A percentile compares a stretch with the other conserved stretches of the same genome.
Conservation (phyloP, 805 yeast species). For the Yamadazyma endophytica region DNA sequence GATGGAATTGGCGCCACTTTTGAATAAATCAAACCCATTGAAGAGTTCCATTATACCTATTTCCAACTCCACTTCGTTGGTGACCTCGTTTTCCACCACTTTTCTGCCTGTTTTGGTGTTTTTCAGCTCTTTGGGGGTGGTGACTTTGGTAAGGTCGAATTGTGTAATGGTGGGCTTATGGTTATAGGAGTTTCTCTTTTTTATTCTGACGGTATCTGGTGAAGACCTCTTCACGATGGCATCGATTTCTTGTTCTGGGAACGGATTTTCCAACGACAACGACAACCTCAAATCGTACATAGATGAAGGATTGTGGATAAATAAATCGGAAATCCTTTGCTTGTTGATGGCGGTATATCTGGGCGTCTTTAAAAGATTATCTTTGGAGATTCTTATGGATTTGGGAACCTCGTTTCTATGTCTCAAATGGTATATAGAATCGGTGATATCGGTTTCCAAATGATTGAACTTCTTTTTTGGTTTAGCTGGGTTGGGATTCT, state of each 20-base stretch:
- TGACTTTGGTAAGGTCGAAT: conserved; percentile 67
- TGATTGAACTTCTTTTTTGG: conserved; percentile 52
- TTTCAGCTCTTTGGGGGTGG: conserved; percentile 30
- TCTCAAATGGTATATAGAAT: conserved; percentile 59
- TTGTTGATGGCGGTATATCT: conserved; percentile 72
- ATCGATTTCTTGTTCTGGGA: conserved; percentile 53
- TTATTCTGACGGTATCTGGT: conserved; percentile 58
- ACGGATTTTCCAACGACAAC: conserved; percentile 73
- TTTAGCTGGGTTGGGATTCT: conserved; percentile 12
- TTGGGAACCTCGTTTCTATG: conserved; percentile 62
- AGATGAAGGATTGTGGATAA: conserved; percentile 70
- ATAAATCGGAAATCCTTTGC: conserved; percentile 66
- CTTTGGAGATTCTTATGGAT: conserved; percentile 62
- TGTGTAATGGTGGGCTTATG: conserved; percentile 71
- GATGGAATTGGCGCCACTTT: conserved; percentile 32
- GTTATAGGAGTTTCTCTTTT: conserved; percentile 68
- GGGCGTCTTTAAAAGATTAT: conserved; percentile 54
- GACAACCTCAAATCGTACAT: conserved; percentile 75
- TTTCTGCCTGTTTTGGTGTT: conserved; percentile 33
- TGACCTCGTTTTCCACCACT: conserved; percentile 30
- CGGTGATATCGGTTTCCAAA: conserved; percentile 60
- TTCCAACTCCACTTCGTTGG: conserved; percentile 39
- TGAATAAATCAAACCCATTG: conserved; percentile 37
- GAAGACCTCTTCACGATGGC: conserved; percentile 45
- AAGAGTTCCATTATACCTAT: conserved; percentile 36